phyloP scores from a whole-genome alignment of 768 basidiomycete genomes.

The Mycena crocata region DNA sequence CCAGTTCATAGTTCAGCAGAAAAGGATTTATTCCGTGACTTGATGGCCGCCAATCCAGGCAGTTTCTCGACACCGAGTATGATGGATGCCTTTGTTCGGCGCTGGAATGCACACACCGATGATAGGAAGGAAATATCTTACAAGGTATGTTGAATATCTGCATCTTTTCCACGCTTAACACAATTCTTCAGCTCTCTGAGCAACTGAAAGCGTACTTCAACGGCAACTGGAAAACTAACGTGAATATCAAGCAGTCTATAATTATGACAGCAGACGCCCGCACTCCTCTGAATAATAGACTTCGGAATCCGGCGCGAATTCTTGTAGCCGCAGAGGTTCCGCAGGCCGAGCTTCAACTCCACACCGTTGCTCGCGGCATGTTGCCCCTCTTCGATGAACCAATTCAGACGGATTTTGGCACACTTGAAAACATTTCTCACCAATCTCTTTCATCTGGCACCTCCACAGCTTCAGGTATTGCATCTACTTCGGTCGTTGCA shows the following conservation, averaged over 20 bases:
- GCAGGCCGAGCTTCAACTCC: neutral
- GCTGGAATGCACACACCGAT: conserved; percentile 7
- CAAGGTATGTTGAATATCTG: conserved; percentile 7
- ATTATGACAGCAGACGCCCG: neutral
- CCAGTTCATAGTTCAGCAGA: conserved; percentile 39
- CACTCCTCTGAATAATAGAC: neutral
- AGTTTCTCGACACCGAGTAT: conserved; percentile 8
- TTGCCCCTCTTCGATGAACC: conserved; percentile 3
- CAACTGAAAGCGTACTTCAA: conserved; percentile 20
- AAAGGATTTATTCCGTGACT: conserved; percentile 35
- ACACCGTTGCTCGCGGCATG: neutral
- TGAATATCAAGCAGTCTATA: conserved; percentile 10
- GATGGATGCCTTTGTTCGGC: neutral
- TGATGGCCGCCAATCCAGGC: conserved; percentile 31
- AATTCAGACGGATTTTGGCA: neutral
- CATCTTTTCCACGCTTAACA: neutral
- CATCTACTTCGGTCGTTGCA: no score
- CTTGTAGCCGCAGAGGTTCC: neutral
- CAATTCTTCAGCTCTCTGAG: conserved; percentile 5
- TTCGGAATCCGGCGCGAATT: neutral
- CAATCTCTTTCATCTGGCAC: no score
- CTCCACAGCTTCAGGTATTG: no score
- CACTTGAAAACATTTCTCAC: neutral
- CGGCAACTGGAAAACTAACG: conserved; percentile 10
- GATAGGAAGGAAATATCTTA: neutral